Conservation (phyloP, 768 basidiomycete species). For the Rhodotorula toruloides region DNA sequence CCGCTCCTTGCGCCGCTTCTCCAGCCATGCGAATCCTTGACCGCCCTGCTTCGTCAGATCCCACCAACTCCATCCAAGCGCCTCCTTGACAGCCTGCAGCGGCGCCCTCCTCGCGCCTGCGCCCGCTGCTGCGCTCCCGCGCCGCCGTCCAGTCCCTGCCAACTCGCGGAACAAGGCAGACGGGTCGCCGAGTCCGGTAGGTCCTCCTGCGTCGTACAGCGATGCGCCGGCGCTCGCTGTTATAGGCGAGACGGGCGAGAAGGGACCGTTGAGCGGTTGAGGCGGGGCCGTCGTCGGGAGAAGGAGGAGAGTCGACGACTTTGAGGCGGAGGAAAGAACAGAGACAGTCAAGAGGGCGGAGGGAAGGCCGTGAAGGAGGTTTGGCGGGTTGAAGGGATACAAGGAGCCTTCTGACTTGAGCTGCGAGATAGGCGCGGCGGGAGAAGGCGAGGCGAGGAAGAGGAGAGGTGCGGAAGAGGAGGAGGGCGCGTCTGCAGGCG, state of each 20-base stretch:
- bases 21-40: slow-evolving; percentile 33
- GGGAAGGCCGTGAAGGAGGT: slow-evolving; percentile 34
- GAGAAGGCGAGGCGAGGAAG: slow-evolving; percentile 14
- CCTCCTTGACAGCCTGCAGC: background rate
- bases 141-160: background rate
- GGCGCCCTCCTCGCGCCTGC: background rate
- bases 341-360: slow-evolving; percentile 25
- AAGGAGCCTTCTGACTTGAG: background rate
- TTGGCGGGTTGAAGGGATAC: slow-evolving; percentile 26
- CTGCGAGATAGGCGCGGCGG: slow-evolving; percentile 2
- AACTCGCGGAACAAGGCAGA: slow-evolving; percentile 21
- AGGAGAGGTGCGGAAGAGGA: slow-evolving; percentile 19
- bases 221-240: background rate
- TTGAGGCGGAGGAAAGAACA: background rate
- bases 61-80: slow-evolving; percentile 33
- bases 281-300: slow-evolving; percentile 30
- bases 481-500: background rate
- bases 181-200: slow-evolving; percentile 15
- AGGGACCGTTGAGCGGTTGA: slow-evolving; percentile 33
- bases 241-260: slow-evolving; percentile 17
- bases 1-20: slow-evolving; percentile 6
- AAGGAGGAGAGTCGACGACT: slow-evolving; percentile 20
- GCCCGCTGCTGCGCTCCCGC: background rate
- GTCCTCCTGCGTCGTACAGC: slow-evolving; percentile 23
- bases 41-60: background rate